Base-by-base conservation (phyloP, 139 green algal species). In the Tetratostichococcus sp. region DNA sequence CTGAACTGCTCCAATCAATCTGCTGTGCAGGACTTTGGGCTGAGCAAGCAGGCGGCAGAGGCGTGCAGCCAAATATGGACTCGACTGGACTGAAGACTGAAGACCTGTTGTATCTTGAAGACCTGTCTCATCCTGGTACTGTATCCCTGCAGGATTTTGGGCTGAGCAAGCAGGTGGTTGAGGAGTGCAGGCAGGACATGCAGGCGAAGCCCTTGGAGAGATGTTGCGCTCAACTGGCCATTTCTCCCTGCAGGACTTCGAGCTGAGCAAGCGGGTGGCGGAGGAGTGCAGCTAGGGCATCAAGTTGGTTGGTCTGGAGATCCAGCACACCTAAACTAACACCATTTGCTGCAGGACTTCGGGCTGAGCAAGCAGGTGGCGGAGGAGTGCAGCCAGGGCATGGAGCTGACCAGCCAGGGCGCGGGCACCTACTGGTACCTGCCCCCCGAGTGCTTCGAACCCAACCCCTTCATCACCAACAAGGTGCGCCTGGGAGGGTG, bases 351-450 rank as follows among this genome's bases (percentile, higher is more conserved):
- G 65, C 76, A 87, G 82, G 94, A 98, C 83, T 98, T 98, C 87
- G 94, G 94, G 2, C 85, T 98, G 31, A 92, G 83, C 77, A 98
- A 98, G 84, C 77, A 93, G 4, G 89, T 95, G 57, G 87, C 89
- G 43, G 91, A 95, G 39, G 90, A 89, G 17, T 77, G 90, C 30
- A 94, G 86, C 26, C 78, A 80, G 58, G 89, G 90, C 70, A 89
- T 97, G 87, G 94, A 98, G 89, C 85, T 98, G 58, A 98, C 94
- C 43, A 96, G 89, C 76, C 94, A 98, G 76, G 93, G 92, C 0
- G 94, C 92, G 0, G 94, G 94, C 43, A 98, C 94, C 74, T 97
- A 97, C 87, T 98, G 92, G 91, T 94, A 96, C 82, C 81, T 93
- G 21, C 90, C 91, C 4, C 87, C 90, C 30, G 92, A 95, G 82